Conservation (phyloP, 305 asterid genomes). For the Withania somnifera region DNA sequence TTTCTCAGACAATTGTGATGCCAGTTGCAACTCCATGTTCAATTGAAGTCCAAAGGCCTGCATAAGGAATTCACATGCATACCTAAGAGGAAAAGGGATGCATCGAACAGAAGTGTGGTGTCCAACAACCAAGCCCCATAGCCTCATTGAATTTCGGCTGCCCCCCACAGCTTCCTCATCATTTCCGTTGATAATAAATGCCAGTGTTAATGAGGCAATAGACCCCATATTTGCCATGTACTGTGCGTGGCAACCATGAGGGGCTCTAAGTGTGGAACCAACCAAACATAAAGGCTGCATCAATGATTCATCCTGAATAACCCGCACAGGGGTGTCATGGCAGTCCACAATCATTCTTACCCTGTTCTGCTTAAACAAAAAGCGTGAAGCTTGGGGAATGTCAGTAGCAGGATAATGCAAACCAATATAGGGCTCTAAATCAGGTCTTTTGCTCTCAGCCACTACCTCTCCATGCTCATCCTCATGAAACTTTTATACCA, state of each 20-base stretch:
- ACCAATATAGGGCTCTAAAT: constrained; percentile 80
- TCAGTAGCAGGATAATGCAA: constrained; percentile 89
- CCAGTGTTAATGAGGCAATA: constrained; percentile 63
- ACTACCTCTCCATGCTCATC: constrained; percentile 95
- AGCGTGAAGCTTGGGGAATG: constrained; percentile 92
- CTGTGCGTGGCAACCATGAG: constrained; percentile 87
- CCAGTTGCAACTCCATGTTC: constrained; percentile 85
- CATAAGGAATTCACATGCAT: constrained; percentile 90
- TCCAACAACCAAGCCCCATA: constrained; percentile 94
- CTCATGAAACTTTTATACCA: constrained; percentile 90
- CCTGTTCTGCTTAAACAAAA: constrained; percentile 80
- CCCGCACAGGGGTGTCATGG: constrained; percentile 45
- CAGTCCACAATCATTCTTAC: constrained; percentile 93
- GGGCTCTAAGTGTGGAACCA: constrained; percentile 85
- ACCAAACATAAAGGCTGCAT: constrained; percentile 81
- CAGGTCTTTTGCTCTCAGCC: constrained; percentile 72
- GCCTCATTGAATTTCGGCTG: constrained; percentile 62
- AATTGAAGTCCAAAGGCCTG: constrained; percentile 92
- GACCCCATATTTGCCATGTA: constrained; percentile 98
- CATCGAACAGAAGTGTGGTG: constrained; percentile 71
- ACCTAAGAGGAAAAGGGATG: constrained; percentile 74
- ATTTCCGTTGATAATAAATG: constrained; percentile 65
- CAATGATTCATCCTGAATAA: constrained; percentile 62
- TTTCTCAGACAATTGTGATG: constrained; percentile 60
- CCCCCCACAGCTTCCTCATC: constrained; percentile 65